Evolutionary conservation across 352 stramenopile genomes (phyloP), one percentile per base, ranked within the genome.

Genomic region (Stramenopiles sp.): DNA sequence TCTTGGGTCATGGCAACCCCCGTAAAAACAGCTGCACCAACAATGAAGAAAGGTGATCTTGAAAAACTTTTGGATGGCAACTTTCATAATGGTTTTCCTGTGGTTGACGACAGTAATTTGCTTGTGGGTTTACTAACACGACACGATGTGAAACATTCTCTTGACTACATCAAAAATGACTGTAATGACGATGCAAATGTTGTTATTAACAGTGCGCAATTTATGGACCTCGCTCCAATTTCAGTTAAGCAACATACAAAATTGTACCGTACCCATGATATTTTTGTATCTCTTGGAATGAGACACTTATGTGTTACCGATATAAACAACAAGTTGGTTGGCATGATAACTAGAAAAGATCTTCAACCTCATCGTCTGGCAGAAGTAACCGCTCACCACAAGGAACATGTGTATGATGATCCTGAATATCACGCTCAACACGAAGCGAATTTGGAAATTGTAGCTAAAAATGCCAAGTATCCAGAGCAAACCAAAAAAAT

Each of bases 211-310:
- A 56, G 93, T 19, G 68, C 76, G 28, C 79, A 79, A 0, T 93
- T 93, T 55, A 85, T 91, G 39, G 91, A 94, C 60, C 80, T 83
- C 39, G 84, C 74, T 23, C 74, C 79, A 36, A 88, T 87, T 43
- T 65, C 75, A 28, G 74, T 94, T 21, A 80, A 92, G 40, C 20
- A 6, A 5, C 20, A 43, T 15, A 39, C 15, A 18, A 19, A 24
- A 8, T 29, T 93, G 32, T 62, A 81, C 42, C 60, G 80, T 7
- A 80, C 83, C 3, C 95, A 95, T 48, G 61, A 71, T 10, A 59
- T 96, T 18, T 97, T 96, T 50, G 71, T 83, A 18, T 93, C 75
- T 8, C 61, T 86, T 5, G 84, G 81, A 19, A 53, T 97, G 35
- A 71, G 84, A 10, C 84, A 93, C 49, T 58, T 97, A 1, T 48